Base-by-base conservation (phyloP, 257 asterid species). In the Scutellaria barbata region DNA sequence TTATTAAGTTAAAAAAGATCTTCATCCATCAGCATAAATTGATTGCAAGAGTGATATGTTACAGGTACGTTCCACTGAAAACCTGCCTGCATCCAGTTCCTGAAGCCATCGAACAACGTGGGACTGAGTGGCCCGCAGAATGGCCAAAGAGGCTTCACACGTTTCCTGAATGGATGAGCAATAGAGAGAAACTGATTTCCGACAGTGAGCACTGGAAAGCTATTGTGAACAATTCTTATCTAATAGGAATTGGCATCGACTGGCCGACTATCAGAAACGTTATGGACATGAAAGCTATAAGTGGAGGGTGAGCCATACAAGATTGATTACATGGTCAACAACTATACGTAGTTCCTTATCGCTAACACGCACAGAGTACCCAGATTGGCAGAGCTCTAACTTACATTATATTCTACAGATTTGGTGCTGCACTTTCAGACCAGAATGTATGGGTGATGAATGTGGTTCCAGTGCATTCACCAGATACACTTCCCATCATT, bases 211-310 rank as follows among this genome's bases (percentile, higher is more conserved):
- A 88, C 79, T 94, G 99, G 99, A 81, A 86, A 78, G 77, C 90
- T 59, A 78, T 94, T 58, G 88, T 94, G 37, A 87, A 85, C 87
- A 88, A 84, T 58, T 91, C 99, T 14, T 94, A 94, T 75, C 83
- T 86, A 13, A 79, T 75, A 5, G 98, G 98, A 68, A 55, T 91
- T 72, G 99, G 96, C 63, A 88, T 94, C 45, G 90, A 94, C 66
- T 94, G 99, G 99, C 86, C 95, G 11, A 82, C 82, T 45, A 80
- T 94, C 68, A 85, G 86, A 50, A 94, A 91, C 59, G 85, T 83
- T 68, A 88, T 94, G 96, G 99, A 94, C 89, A 91, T 91, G 99
- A 94, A 89, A 86, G 90, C 99, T 86, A 80, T 86, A 58, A 81
- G 77, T 72, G 99, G 99, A 86, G 99, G 99, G 98, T 94, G 81